A percentile compares a stretch with the other conserved stretches of the same genome.
phyloP scores from a whole-genome alignment of 2,329 filamentous ascomycete species.

The Beauveria varroae region DNA sequence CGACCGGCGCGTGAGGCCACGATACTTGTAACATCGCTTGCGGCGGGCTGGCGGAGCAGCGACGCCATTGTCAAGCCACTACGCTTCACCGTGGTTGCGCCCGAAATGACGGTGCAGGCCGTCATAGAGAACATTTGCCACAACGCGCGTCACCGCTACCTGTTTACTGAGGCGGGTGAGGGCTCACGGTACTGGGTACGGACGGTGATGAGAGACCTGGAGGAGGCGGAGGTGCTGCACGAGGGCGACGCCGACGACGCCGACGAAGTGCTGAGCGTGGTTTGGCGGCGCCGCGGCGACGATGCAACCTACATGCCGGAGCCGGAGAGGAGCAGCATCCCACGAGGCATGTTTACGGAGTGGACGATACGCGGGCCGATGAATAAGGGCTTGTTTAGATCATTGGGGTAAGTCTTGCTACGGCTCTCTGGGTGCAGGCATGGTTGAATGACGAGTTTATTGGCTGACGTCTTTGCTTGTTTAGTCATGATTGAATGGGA shows the following conservation, averaged over 20 bases:
- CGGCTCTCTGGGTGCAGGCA: too few species aligned
- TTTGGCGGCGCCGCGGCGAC: background rate
- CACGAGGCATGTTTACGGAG: slow-evolving; percentile 3
- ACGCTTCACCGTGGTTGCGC: background rate
- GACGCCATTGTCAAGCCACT: background rate
- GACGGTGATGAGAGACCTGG: background rate
- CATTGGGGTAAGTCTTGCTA: too few species aligned
- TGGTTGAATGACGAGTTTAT: too few species aligned
- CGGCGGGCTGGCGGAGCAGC: background rate
- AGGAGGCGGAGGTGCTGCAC: background rate
- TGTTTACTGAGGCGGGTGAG: slow-evolving; percentile 1
- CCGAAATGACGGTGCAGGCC: background rate
- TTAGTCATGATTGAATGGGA: too few species aligned
- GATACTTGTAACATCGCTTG: background rate
- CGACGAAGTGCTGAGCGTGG: background rate
- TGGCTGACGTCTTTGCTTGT: too few species aligned
- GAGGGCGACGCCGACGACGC: background rate
- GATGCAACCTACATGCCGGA: too few species aligned
- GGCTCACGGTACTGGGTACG: slow-evolving; percentile 6
- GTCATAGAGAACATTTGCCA: background rate
- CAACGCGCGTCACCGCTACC: slow-evolving; percentile 5
- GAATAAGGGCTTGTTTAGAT: background rate
- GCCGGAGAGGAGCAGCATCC: background rate
- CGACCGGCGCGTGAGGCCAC: background rate
- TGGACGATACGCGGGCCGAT: background rate